Evolutionary conservation across 2,329 filamentous ascomycete genomes (phyloP), one percentile per base, ranked within the genome.

Genomic region (Ascomycota sp.): DNA sequence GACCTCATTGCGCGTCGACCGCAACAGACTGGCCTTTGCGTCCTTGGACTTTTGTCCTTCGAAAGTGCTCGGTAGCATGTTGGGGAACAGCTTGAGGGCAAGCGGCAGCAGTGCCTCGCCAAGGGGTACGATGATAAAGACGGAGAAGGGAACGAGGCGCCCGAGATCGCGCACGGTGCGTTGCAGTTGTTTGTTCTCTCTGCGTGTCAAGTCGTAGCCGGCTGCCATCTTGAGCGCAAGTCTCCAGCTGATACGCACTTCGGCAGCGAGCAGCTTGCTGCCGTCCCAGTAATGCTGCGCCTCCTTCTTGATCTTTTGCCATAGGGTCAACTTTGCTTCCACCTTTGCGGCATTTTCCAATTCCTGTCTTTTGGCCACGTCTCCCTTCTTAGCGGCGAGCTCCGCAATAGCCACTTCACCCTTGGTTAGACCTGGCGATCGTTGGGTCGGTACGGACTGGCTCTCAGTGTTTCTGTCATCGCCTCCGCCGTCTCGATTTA

Each of bases 191-290:
- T 84, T 72, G 58, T 89, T 72, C 60, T 98, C 89, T 59, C 89
- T 73, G 41, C 89, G 74, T 38, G 80, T 93, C 41, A 98, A 71
- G 56, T 98, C 89, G 58, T 98, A 98, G 7, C 89, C 89, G 38
- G 81, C 84, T 10, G 84, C 83, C 89, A 98, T 98, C 63, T 93
- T 95, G 53, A 93, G 56, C 6, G 84, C 89, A 43, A 98, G 61
- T 40, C 76, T 76, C 39, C 78, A 81, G 54, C 86, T 95, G 52
- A 98, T 98, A 56, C 64, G 81, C 50, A 95, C 74, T 58, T 98
- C 89, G 2, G 82, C 79, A 16, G 76, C 84, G 43, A 98, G 63
- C 47, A 98, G 64, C 58, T 98, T 98, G 25, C 83, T 95, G 38
- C 89, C 89, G 56, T 98, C 89, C 86, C 89, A 95, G 60, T 98